Evolutionary conservation across 345 rosid species (phyloP), one percentile per base, ranked within the genome.

Genomic region (Crucihimalaya himalaica): DNA sequence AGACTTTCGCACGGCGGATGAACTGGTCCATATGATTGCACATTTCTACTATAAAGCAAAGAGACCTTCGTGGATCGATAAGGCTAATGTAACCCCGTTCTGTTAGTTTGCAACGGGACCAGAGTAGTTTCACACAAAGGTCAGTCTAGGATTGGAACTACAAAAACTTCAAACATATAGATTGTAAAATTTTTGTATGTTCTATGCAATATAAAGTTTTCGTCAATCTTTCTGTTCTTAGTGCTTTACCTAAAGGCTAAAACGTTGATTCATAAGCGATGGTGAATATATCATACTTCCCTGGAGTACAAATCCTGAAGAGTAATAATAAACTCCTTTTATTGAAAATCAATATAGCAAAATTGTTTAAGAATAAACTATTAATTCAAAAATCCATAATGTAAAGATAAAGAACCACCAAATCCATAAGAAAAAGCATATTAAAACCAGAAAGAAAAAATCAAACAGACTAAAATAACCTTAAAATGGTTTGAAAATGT

Each of bases 1-100:
- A 91, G 98, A 87, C 46, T 81, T 84, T 66, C 91, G 93, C 40
- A 84, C 85, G 2, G 80, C 90, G 2, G 90, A 94, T 78, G 92
- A 94, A 75, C 77, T 94, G 81, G 88, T 94, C 29, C 91, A 86
- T 15, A 91, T 88, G 96, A 91, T 94, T 40, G 98, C 97, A 0
- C 87, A 87, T 83, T 88, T 94, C 79, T 94, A 94, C 75, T 91
- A 88, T 43, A 89, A 91, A 58, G 97, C 98, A n/a, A 91, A 84
- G 84, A 84, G 84, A 81, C 97, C 98, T 66, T 77, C 91, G 8
- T 94, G 91, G 78, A 39, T 91, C 15, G 80, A 86, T 39, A 75
- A 84, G 56, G 81, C 81, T 61, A 82, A 79, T 15, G 35, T 81
- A 8, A 71, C 50, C 43, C 70, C 73, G 8, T 80, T 67, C 55